Evolutionary conservation across 306 rosid genomes (phyloP).

Genomic region (Amphicarpaea edgeworthii): DNA sequence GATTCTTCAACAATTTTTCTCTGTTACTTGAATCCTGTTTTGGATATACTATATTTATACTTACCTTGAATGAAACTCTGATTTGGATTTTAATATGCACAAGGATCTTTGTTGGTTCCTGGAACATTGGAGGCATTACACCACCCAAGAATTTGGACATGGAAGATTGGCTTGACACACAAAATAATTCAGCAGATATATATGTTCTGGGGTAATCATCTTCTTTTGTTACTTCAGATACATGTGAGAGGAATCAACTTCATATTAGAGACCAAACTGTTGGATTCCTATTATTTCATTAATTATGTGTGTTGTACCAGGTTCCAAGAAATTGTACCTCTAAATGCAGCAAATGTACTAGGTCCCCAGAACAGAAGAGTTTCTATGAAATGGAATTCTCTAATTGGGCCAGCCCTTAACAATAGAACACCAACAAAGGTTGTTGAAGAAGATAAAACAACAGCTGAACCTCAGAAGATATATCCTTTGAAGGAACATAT

Average conservation of each 20-base stretch:
- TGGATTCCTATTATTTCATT: slow-evolving; percentile 1
- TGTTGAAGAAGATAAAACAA: slow-evolving; percentile 44
- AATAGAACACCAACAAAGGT: slow-evolving; percentile 43
- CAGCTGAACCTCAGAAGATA: slow-evolving; percentile 53
- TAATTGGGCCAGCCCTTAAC: slow-evolving; percentile 68
- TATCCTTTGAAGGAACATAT: slow-evolving; percentile 52
- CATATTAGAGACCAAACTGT: slow-evolving; percentile 22
- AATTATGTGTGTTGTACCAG: slow-evolving; percentile 42
- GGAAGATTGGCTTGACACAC: slow-evolving; percentile 71
- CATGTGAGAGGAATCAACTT: background rate
- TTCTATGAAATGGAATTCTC: slow-evolving; percentile 69
- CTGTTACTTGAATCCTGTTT: background rate
- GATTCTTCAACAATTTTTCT: slow-evolving; percentile 18
- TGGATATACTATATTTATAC: background rate
- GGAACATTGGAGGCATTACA: slow-evolving; percentile 89
- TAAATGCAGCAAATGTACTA: slow-evolving; percentile 72
- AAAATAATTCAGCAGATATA: slow-evolving; percentile 62
- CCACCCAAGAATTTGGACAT: slow-evolving; percentile 72
- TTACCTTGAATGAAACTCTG: slow-evolving; percentile 21
- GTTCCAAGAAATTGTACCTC: slow-evolving; percentile 95
- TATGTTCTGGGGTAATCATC: slow-evolving; percentile 80
- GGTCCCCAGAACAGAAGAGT: slow-evolving; percentile 60
- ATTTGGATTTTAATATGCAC: slow-evolving; percentile 32
- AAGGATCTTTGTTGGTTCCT: slow-evolving; percentile 87
- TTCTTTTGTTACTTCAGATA: slow-evolving; percentile 12